Percentiles rank a stretch among this genome's conserved stretches.
Conservation (phyloP, 139 green algal genomes). For the Tetraselmis chui region DNA sequence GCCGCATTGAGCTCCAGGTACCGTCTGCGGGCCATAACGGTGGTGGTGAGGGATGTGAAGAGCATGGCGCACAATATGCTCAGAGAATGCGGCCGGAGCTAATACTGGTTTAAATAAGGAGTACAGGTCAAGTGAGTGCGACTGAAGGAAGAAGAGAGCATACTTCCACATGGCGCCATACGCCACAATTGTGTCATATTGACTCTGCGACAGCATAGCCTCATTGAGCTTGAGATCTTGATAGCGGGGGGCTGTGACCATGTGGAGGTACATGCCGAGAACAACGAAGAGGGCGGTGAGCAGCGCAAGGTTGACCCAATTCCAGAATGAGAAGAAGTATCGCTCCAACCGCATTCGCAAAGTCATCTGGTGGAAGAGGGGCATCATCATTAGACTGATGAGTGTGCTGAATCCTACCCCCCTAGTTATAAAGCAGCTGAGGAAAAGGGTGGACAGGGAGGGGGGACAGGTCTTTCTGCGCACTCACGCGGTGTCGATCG, state of each 20-base stretch:
- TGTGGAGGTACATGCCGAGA: neutral
- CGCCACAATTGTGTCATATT: neutral
- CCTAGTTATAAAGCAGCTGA: no score
- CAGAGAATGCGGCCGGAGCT: no score
- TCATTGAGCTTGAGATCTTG: neutral
- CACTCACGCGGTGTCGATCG: neutral
- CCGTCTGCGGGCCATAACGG: neutral
- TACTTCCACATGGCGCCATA: neutral
- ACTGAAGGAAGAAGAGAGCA: no score
- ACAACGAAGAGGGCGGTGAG: neutral
- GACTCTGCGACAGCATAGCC: neutral
- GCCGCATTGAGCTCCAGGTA: neutral
- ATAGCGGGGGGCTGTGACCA: neutral
- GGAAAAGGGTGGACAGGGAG: no score
- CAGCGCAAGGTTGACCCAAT: neutral
- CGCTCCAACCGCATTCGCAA: neutral
- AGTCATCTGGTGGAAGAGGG: no score
- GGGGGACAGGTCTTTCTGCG: no score
- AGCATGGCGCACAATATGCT: no score
- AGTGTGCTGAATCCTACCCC: no score
- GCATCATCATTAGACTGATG: no score
- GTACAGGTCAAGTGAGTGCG: no score
- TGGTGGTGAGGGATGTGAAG: no score
- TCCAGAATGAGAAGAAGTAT: slow-evolving; percentile 2
- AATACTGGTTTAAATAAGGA: no score